Evolutionary conservation across 129 eudicot species (phyloP).

Genomic region (Glebionis coronaria): DNA sequence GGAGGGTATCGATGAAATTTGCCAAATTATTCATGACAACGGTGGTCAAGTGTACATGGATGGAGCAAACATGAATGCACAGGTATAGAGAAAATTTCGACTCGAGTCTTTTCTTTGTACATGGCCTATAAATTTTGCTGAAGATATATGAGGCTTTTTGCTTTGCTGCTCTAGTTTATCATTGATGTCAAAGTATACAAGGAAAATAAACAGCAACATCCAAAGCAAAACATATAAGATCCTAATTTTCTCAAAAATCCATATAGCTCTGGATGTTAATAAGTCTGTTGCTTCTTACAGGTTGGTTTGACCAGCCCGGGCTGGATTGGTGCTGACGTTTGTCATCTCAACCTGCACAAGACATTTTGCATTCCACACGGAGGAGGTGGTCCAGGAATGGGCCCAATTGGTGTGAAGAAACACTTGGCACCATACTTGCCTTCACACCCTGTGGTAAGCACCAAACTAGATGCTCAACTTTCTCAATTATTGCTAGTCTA

Average conservation of each 20-base stretch:
- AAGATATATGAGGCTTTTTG: too few relatives aligned
- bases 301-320: constrained; percentile 98
- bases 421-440: constrained; percentile 67
- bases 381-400: too few relatives aligned
- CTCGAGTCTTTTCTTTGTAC: neutral
- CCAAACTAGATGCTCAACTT: neutral
- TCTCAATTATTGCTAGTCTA: too few relatives aligned
- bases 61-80: constrained; percentile 99
- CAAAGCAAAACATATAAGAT: too few relatives aligned
- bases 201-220: too few relatives aligned
- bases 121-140: too few relatives aligned
- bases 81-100: constrained; percentile 41
- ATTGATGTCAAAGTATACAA: too few relatives aligned
- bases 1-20: constrained; percentile 95
- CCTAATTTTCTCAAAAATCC: too few relatives aligned
- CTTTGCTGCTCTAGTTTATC: too few relatives aligned
- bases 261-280: neutral
- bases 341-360: constrained; percentile 96
- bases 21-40: constrained; percentile 89
- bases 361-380: constrained; percentile 80
- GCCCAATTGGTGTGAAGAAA: too few relatives aligned
- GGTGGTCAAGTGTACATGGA: constrained; percentile 99
- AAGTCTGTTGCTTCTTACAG: constrained; percentile 30
- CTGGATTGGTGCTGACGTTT: constrained; percentile 97
- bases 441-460: constrained; percentile 91